phyloP scores from a whole-genome alignment of 352 stramenopile species.

The Saprolegnia diclina region DNA sequence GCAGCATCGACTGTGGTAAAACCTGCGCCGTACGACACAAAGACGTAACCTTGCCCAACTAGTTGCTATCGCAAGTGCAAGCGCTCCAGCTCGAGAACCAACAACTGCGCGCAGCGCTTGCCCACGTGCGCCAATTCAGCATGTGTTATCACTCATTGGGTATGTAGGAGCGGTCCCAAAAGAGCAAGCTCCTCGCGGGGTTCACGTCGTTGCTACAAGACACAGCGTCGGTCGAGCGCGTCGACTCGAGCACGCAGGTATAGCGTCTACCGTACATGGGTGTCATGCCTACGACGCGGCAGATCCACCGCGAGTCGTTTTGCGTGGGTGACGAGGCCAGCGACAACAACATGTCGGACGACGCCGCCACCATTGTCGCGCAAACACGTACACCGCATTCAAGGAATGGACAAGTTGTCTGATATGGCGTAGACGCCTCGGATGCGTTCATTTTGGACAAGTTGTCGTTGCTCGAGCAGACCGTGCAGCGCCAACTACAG shows the following conservation, averaged over 20 bases:
- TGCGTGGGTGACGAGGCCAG: background rate
- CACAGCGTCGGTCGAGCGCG: background rate
- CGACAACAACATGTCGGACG: background rate
- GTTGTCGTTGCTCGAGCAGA: constrained; percentile 4
- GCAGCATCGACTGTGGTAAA: background rate
- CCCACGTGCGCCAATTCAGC: background rate
- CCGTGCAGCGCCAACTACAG: constrained; percentile 16
- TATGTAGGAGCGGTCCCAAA: constrained; percentile 19
- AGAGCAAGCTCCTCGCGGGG: constrained; percentile 16
- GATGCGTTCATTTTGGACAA: constrained; percentile 11
- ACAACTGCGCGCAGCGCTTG: background rate
- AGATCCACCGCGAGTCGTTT: background rate
- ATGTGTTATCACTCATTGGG: background rate
- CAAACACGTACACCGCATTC: background rate
- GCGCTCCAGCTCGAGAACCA: constrained; percentile 3
- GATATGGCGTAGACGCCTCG: background rate
- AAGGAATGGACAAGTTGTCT: background rate
- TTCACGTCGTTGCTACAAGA: constrained; percentile 19
- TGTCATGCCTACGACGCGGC: background rate
- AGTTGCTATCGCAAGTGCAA: background rate
- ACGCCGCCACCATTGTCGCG: no score
- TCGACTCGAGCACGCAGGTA: constrained; percentile 10
- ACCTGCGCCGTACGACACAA: no score
- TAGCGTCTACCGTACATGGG: no score
- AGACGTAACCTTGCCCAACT: background rate